A percentile compares a stretch with the other conserved stretches of the same genome.
phyloP scores from a whole-genome alignment of 2,329 filamentous ascomycete species.

The Fusarium oligoseptatum region DNA sequence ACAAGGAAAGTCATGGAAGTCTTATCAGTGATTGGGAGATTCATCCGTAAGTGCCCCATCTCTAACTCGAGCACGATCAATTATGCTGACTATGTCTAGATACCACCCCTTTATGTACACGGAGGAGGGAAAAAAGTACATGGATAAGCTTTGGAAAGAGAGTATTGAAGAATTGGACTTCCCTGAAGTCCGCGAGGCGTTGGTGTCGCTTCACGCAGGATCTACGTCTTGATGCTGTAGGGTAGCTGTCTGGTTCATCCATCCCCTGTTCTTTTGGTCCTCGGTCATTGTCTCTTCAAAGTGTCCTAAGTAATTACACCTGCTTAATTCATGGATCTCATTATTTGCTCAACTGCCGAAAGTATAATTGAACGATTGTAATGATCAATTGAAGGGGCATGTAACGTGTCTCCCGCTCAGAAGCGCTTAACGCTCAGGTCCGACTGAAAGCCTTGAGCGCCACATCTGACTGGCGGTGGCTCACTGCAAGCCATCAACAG shows the following conservation, averaged over 20 bases:
- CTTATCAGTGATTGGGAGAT: constrained; percentile 18
- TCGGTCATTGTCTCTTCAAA: neutral
- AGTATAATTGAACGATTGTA: neutral
- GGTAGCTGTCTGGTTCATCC: neutral
- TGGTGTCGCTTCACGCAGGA: neutral
- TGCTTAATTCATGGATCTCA: neutral
- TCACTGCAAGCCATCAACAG: neutral
- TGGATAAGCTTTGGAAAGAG: constrained; percentile 19
- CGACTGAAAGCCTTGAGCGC: neutral
- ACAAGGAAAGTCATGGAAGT: constrained; percentile 23
- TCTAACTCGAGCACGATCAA: neutral
- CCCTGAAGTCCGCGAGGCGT: neutral
- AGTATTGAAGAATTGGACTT: constrained; percentile 20
- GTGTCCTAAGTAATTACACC: neutral
- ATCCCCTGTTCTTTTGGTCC: neutral
- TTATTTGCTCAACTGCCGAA: neutral
- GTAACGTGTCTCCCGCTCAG: neutral
- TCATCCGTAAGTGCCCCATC: constrained; percentile 11
- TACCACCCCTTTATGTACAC: constrained; percentile 15
- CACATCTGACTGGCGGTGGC: neutral
- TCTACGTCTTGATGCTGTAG: neutral
- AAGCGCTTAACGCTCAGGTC: neutral
- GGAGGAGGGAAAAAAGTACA: neutral
- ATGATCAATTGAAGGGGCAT: neutral
- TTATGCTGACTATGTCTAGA: neutral